Evolutionary conservation across 2,329 filamentous ascomycete species (phyloP).

Genomic region (Thielaviopsis musarum): DNA sequence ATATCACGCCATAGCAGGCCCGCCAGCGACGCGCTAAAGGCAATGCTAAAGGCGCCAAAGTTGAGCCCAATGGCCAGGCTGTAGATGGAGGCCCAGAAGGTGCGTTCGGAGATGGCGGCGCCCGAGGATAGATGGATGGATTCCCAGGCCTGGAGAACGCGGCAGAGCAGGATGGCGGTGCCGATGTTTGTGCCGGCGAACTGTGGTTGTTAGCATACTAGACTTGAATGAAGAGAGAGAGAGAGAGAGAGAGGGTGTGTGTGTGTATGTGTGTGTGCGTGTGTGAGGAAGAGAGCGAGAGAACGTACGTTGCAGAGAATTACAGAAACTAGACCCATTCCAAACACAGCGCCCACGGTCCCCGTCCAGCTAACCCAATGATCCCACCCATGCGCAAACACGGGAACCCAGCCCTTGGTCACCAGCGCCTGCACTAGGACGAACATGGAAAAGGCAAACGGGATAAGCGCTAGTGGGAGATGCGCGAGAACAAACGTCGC

Average conservation of each 20-base stretch:
- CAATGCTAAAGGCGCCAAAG: constrained; percentile 56
- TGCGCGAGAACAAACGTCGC: constrained; percentile 47
- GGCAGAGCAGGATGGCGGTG: constrained; percentile 54
- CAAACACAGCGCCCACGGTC: constrained; percentile 48
- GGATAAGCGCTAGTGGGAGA: constrained; percentile 49
- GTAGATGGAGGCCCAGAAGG: constrained; percentile 59
- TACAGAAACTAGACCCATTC: constrained; percentile 57
- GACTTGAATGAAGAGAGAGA: too few relatives aligned
- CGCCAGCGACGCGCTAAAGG: constrained; percentile 55
- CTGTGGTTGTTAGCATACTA: constrained; percentile 21
- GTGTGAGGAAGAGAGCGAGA: neutral
- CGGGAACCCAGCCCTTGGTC: constrained; percentile 56
- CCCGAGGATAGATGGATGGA: constrained; percentile 33
- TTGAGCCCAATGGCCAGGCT: constrained; percentile 61
- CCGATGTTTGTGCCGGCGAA: constrained; percentile 66
- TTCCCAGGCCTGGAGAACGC: constrained; percentile 53
- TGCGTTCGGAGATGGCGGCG: constrained; percentile 40
- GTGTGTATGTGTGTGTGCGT: neutral
- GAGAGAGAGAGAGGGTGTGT: neutral
- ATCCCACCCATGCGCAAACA: constrained; percentile 59
- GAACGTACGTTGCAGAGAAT: constrained; percentile 53
- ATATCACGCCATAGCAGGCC: constrained; percentile 61
- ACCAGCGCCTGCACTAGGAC: constrained; percentile 56
- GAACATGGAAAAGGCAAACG: constrained; percentile 61
- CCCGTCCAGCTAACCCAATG: constrained; percentile 56